Conservation (phyloP, 345 rosid species). For the Melaleuca quinquenervia region DNA sequence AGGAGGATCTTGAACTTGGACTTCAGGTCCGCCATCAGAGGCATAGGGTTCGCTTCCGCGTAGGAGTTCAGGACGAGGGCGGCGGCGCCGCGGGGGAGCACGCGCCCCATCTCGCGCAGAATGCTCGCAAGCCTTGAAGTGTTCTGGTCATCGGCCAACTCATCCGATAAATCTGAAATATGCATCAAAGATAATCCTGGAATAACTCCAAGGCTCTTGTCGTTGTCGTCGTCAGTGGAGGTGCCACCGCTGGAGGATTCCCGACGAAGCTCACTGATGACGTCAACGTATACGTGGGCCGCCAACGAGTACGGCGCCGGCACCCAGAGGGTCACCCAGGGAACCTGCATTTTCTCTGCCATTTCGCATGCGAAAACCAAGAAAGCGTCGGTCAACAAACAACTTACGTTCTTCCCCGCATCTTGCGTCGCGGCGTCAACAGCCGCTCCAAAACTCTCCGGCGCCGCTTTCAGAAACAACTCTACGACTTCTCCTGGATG, state of each 20-base stretch:
- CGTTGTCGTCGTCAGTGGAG: background rate
- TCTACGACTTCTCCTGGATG: background rate
- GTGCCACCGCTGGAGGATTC: background rate
- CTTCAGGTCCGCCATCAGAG: conserved; percentile 15
- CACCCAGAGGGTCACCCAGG: background rate
- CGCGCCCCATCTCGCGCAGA: conserved; percentile 18
- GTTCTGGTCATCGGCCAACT: background rate
- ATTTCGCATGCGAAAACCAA: background rate
- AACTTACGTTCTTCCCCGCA: background rate
- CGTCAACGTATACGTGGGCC: background rate
- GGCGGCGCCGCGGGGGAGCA: conserved; percentile 23
- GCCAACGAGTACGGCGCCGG: background rate
- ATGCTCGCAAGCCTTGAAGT: background rate
- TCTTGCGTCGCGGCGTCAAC: background rate
- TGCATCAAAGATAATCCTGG: conserved; percentile 37
- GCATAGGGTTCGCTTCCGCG: conserved; percentile 23
- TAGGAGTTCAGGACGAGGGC: conserved; percentile 32
- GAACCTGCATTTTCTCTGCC: background rate
- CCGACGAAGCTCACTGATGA: background rate
- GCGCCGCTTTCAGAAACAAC: background rate
- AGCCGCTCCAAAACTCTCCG: background rate
- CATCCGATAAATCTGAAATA: conserved; percentile 27
- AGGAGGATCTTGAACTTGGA: conserved; percentile 21
- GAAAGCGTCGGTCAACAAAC: background rate
- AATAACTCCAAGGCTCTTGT: conserved; percentile 25